Percentiles rank a stretch among this genome's conserved stretches.
Conservation (phyloP, 2,329 filamentous ascomycete species). For the Metarhizium rileyi region DNA sequence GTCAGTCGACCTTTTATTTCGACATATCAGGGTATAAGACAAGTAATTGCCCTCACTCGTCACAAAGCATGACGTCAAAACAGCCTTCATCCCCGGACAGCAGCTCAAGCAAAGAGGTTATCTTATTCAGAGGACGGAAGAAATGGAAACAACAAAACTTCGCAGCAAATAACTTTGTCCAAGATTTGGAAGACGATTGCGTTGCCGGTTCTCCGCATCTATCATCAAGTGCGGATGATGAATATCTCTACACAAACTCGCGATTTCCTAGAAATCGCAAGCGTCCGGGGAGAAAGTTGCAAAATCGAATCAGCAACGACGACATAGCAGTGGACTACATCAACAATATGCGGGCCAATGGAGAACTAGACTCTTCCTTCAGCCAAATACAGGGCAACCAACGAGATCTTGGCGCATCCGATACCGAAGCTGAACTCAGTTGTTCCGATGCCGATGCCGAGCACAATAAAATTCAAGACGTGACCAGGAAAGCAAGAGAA, state of each 20-base stretch:
- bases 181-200: background rate
- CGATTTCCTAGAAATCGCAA: background rate
- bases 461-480: background rate
- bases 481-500: background rate
- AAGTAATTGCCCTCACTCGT: background rate
- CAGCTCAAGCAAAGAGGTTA: slow-evolving; percentile 55
- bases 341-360: slow-evolving; percentile 48
- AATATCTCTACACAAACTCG: background rate
- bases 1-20: slow-evolving; percentile 22
- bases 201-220: background rate
- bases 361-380: slow-evolving; percentile 49
- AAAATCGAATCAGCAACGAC: slow-evolving; percentile 26
- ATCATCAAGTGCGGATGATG: background rate
- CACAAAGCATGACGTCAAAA: slow-evolving; percentile 10
- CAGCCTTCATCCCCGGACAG: slow-evolving; percentile 14
- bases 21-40: slow-evolving; percentile 24
- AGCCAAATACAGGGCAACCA: slow-evolving; percentile 46
- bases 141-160: slow-evolving; percentile 8
- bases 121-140: slow-evolving; percentile 53
- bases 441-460: background rate
- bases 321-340: slow-evolving; percentile 62
- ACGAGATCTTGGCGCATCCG: slow-evolving; percentile 19
- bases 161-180: background rate
- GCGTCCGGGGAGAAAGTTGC: background rate
- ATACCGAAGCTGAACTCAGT: slow-evolving; percentile 9